Evolutionary conservation across 2,329 filamentous ascomycete genomes (phyloP).

Genomic region (Ophiognomonia clavigignenti-juglandacearum): DNA sequence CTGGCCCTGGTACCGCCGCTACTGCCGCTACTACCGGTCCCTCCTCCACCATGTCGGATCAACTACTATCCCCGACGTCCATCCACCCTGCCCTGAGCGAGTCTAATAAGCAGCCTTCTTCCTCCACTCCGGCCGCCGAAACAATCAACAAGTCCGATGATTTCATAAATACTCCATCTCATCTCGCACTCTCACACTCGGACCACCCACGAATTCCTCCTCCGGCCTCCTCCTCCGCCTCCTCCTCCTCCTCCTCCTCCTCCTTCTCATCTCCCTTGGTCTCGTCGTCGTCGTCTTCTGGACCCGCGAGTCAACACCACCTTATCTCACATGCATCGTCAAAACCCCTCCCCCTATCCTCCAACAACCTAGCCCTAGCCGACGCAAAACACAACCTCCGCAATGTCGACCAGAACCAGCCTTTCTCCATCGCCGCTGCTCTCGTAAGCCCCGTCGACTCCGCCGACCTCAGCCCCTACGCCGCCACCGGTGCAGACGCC

Average conservation of each 20-base stretch:
- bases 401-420: constrained; percentile 15
- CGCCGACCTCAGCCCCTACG: constrained; percentile 22
- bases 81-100: constrained; percentile 46
- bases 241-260: constrained; percentile 14
- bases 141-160: constrained; percentile 19
- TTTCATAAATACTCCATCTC: constrained; percentile 24
- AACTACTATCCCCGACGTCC: constrained; percentile 38
- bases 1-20: no score
- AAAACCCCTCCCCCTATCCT: constrained; percentile 11
- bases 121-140: no score
- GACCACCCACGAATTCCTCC: constrained; percentile 22
- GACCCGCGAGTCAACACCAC: not conserved
- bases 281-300: constrained; percentile 17
- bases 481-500: constrained; percentile 20
- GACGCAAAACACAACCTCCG: constrained; percentile 13
- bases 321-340: constrained; percentile 9
- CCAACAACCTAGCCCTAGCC: constrained; percentile 9
- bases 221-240: no score
- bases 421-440: constrained; percentile 13
- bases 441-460: constrained; percentile 23
- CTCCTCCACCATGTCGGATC: constrained; percentile 31
- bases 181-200: constrained; percentile 20
- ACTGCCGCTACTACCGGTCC: not conserved
- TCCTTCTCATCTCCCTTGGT: constrained; percentile 15
- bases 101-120: constrained; percentile 10